phyloP scores from a whole-genome alignment of 305 asterid genomes.

The Solanum hybrid region DNA sequence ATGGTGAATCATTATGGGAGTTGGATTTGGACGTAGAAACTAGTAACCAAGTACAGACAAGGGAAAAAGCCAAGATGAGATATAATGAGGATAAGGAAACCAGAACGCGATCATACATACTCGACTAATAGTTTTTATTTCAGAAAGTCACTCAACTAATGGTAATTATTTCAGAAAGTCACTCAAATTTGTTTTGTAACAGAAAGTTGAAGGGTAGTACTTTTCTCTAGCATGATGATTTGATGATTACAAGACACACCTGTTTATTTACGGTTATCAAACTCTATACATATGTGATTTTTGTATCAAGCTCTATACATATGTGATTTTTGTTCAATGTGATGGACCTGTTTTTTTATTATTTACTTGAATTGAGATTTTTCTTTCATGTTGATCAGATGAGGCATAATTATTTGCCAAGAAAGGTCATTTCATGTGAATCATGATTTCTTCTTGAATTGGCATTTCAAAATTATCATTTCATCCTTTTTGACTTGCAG shows the following conservation, averaged over 20 bases:
- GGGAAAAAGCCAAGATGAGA: conserved; percentile 65
- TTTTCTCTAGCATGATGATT: not conserved
- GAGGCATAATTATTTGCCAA: not conserved
- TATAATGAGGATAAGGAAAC: conserved; percentile 68
- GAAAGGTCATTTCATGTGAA: not conserved
- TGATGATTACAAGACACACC: not conserved
- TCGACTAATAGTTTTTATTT: no score
- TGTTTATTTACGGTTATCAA: not conserved
- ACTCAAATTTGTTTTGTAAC: not conserved
- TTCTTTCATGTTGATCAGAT: not conserved
- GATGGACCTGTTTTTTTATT: not conserved
- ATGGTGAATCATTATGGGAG: conserved; percentile 25
- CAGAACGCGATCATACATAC: conserved; percentile 8
- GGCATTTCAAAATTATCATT: not conserved
- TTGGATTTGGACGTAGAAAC: conserved; percentile 37
- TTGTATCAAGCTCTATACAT: no score
- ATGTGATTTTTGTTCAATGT: not conserved
- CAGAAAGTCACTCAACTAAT: not conserved
- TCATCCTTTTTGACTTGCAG: not conserved
- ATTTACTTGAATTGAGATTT: not conserved
- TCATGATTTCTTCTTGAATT: not conserved
- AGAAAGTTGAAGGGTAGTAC: not conserved
- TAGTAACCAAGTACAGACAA: conserved; percentile 35
- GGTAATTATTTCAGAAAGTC: not conserved
- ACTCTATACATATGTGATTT: not conserved